Conservation (phyloP, 768 basidiomycete species). For the Psilocybe sp. region DNA sequence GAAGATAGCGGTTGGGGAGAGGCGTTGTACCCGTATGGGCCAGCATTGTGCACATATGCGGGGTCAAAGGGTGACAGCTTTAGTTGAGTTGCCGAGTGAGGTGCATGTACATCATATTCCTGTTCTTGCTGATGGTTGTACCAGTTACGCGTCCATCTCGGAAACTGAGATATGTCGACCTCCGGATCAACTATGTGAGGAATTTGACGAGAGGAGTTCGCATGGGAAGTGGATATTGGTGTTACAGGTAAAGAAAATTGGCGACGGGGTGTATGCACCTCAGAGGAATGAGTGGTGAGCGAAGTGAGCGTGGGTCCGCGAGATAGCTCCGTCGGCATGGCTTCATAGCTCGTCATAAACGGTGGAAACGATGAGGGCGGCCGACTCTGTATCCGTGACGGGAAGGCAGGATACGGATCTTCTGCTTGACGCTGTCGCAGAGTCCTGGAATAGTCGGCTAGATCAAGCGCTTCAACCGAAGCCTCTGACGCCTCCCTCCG, state of each 20-base stretch:
- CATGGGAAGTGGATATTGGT: slow-evolving; percentile 22
- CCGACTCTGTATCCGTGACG: slow-evolving; percentile 19
- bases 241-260: slow-evolving; percentile 51
- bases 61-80: slow-evolving; percentile 33
- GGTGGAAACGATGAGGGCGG: slow-evolving; percentile 27
- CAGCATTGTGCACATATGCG: slow-evolving; percentile 26
- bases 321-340: slow-evolving; percentile 40
- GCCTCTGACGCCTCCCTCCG: slow-evolving; percentile 57
- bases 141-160: slow-evolving; percentile 63
- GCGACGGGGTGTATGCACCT: slow-evolving; percentile 23
- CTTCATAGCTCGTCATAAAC: slow-evolving; percentile 22
- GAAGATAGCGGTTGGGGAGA: slow-evolving; percentile 29
- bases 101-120: slow-evolving; percentile 20
- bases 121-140: slow-evolving; percentile 33
- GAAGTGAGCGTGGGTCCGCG: slow-evolving; percentile 44
- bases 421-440: slow-evolving; percentile 35
- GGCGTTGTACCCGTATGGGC: slow-evolving; percentile 27
- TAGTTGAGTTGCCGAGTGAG: slow-evolving; percentile 25
- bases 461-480: slow-evolving; percentile 69
- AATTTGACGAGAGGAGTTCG: slow-evolving; percentile 20
- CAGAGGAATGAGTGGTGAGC: slow-evolving; percentile 20
- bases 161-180: slow-evolving; percentile 61
- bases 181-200: slow-evolving; percentile 30
- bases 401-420: slow-evolving; percentile 32
- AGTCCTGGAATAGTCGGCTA: slow-evolving; percentile 65